Conservation (phyloP, 768 basidiomycete genomes). For the Piloderma croceum region DNA sequence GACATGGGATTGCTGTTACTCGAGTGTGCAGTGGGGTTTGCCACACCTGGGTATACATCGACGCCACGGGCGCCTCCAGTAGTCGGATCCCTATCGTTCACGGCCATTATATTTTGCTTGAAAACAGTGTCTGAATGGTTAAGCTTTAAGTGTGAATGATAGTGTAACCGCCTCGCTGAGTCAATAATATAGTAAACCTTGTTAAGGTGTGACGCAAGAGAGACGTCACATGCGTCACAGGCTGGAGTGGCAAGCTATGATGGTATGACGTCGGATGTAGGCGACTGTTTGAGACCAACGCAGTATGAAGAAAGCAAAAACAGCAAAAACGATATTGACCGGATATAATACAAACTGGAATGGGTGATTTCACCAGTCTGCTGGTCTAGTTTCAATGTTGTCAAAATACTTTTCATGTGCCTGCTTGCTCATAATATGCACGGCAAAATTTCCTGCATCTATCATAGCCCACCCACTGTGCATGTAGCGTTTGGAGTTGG, state of each 20-base stretch:
- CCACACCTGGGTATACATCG: slow-evolving; percentile 38
- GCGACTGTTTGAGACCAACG: too few relatives aligned
- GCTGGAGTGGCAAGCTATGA: too few relatives aligned
- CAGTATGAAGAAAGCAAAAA: too few relatives aligned
- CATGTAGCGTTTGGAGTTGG: slow-evolving; percentile 54
- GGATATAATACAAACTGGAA: neutral
- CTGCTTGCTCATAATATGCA: slow-evolving; percentile 66
- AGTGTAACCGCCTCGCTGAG: too few relatives aligned
- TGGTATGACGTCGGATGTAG: too few relatives aligned
- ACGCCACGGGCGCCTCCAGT: slow-evolving; percentile 15
- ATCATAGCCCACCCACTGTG: slow-evolving; percentile 81
- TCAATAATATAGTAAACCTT: too few relatives aligned
- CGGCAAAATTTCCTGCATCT: slow-evolving; percentile 74
- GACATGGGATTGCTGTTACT: slow-evolving; percentile 30
- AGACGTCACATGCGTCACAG: too few relatives aligned
- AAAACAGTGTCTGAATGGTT: too few relatives aligned
- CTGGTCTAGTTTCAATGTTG: slow-evolving; percentile 14
- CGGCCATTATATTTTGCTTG: neutral
- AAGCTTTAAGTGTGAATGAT: too few relatives aligned
- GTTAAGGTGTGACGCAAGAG: too few relatives aligned
- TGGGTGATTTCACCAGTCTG: slow-evolving; percentile 23
- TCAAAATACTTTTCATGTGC: slow-evolving; percentile 67
- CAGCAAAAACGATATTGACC: too few relatives aligned
- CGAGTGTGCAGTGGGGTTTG: slow-evolving; percentile 39
- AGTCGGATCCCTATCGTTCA: neutral